phyloP scores from a whole-genome alignment of 192 early-diverging fungal species.

The Backusella macrospora region DNA sequence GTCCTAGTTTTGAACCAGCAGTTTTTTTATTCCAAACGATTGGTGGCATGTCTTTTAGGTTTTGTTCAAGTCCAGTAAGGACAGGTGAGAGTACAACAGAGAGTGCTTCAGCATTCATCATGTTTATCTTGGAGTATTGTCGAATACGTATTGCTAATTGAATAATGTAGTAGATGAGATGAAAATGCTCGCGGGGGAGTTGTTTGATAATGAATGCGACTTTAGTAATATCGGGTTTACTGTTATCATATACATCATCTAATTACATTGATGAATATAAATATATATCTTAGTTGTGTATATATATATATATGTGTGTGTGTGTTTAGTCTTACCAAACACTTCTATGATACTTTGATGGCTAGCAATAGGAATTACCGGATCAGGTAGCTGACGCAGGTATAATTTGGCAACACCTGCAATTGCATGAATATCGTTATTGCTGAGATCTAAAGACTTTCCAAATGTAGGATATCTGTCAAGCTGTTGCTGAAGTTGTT shows the following conservation, averaged over 20 bases:
- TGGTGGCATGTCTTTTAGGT: constrained; percentile 17
- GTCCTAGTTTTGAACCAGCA: background rate
- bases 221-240: background rate
- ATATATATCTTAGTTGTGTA: background rate
- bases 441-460: constrained; percentile 29
- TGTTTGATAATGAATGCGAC: background rate
- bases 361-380: constrained; percentile 35
- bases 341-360: constrained; percentile 26
- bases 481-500: constrained; percentile 24
- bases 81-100: constrained; percentile 39
- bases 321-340: too few relatives aligned
- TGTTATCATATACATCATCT: background rate
- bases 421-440: constrained; percentile 39
- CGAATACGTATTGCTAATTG: constrained; percentile 20
- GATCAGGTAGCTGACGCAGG: constrained; percentile 29
- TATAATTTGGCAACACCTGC: constrained; percentile 38
- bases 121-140: constrained; percentile 30
- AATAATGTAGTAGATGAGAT: constrained; percentile 31
- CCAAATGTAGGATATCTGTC: constrained; percentile 29
- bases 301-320: too few relatives aligned
- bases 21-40: background rate
- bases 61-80: constrained; percentile 35
- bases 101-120: constrained; percentile 41
- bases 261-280: too few relatives aligned
- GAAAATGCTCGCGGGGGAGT: constrained; percentile 25